Evolutionary conservation across 768 basidiomycete species (phyloP), one percentile per base, ranked within the genome.

Genomic region (Agaricus subrufescens): DNA sequence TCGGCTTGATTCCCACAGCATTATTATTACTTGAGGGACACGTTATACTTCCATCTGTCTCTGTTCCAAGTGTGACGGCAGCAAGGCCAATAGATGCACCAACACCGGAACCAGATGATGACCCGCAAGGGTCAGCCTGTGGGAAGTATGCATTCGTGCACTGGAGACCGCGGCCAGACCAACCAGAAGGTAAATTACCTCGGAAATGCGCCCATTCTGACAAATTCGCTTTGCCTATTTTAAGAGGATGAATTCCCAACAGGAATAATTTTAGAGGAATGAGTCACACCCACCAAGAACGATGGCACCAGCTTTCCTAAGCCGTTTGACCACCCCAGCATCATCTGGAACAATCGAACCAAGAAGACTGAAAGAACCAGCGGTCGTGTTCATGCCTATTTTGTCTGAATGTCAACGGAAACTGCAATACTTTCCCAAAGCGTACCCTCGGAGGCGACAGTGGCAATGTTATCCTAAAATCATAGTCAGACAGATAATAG

Each of bases 131-230:
- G 59, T 83, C 78, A 3, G 72, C 77, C 11, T 73, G 72, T 0
- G 78, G 76, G 54, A 71, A 81, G 61, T 80, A 83, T 11, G 80
- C 75, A 54, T 72, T 77, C 3, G 72, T 77, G 45, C 68, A 66
- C 65, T 83, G 83, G 2, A 82, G 81, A 10, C 76, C 76, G 46
- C 82, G 72, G 14, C 79, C 81, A n/a, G 81, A 82, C 80, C 81
- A 85, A 10, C 82, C 83, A 1, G 73, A 75, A 1, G 80, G 68
- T 19, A 77, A 42, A 29, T 70, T 65, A 4, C 74, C 81, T 42
- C 82, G 66, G 54, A 74, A 80, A 60, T 79, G 72, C 2, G 82
- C 78, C 60, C 72, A 82, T 64, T 83, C 81, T 0, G 80, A 81
- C 14, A 83, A 66, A 58, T 82, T 82, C 10, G 81, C 75, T 62